These are phyloP conservation scores for Spiraea crenata DNA, from an alignment of 331 rosid genomes.

Conservation along the genomic window DNA sequence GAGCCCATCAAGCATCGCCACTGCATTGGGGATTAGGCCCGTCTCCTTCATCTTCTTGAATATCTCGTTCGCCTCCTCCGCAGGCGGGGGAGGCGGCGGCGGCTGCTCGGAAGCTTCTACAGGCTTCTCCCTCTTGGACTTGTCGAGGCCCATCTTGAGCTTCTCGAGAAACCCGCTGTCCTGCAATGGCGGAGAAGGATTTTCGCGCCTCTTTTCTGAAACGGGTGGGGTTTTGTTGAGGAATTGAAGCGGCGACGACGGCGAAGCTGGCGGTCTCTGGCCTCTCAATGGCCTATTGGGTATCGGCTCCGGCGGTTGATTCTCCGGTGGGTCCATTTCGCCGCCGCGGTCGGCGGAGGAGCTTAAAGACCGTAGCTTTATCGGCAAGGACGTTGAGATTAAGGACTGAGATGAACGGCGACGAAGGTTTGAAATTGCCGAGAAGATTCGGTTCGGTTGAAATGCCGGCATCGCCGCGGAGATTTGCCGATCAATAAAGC, in stretches of 20 bases:
- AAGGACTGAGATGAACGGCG: conserved; percentile 24
- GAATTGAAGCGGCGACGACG: conserved; percentile 27
- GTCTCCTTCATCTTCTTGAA: conserved; percentile 93
- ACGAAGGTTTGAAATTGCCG: conserved; percentile 18
- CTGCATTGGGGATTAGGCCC: conserved; percentile 90
- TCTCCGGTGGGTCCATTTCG: conserved; percentile 18
- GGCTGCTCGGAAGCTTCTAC: conserved; percentile 23
- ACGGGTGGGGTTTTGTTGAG: conserved; percentile 23
- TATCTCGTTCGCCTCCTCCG: conserved; percentile 73
- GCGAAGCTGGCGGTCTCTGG: conserved; percentile 21
- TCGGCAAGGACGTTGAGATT: conserved; percentile 12
- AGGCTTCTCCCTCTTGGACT: conserved; percentile 27
- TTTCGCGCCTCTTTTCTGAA: conserved; percentile 21
- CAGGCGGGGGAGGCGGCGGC: conserved; percentile 33
- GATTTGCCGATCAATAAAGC: background rate
- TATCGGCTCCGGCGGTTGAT: conserved; percentile 38
- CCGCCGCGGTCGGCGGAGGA: conserved; percentile 33
- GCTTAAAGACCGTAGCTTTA: conserved; percentile 37
- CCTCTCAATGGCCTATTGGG: conserved; percentile 44
- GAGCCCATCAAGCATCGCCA: conserved; percentile 94
- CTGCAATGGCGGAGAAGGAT: conserved; percentile 19
- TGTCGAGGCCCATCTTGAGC: conserved; percentile 51
- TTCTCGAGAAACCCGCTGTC: conserved; percentile 65
- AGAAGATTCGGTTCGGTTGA: conserved; percentile 30
- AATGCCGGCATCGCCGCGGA: conserved; percentile 16